Base-by-base conservation (phyloP, 1,284 basidiomycete genomes). In the Mycosarcoma mackinlayi region DNA sequence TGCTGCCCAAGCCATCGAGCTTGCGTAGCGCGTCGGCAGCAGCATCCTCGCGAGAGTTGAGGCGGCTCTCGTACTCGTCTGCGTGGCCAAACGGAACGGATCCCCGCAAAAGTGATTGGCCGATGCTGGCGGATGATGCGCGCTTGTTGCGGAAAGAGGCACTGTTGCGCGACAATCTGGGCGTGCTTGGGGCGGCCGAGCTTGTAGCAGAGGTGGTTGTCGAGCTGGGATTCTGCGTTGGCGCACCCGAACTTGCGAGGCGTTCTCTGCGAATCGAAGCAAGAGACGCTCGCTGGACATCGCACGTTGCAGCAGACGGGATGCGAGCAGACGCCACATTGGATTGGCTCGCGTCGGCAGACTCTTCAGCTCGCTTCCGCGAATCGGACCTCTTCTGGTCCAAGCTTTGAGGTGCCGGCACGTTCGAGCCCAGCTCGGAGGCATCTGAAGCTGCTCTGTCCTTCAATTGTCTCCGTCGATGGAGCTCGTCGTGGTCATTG, bases 11-110 rank as follows among this genome's bases (percentile, higher is more conserved):
- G 1, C 95, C 95, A 77, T 98, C 96, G 23, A 98, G 85, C 84
- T 96, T 96, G 53, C 94, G 88, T 46, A 98, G 86, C 4, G 93
- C 93, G 79, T 96, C 93, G 4, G 89, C 91, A 2, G 95, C 94
- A 16, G 90, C 90, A 65, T 93, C 90, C 76, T 95, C 72, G 8
- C 92, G 65, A 64, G 75, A 48, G 47, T 72, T 49, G 48, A 73
- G 63, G 23, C 65, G 55, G 34, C 60, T 61, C 31, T 65, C 68
- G 33, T 66, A 75, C 21, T 76, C 69, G 23, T 76, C 74, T 13
- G 69, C 62, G 33, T 63, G 55, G 7, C 72, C 74, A 10, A 78
- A 64, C 4, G 73, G 75, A 6, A 78, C 42, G 19, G 72, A 73
- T 9, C 74, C 73, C 27, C 80, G 66, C 18, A 83, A 74, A 28